Base-by-base conservation (phyloP, 2,329 filamentous ascomycete genomes). In the Coleophoma eucalyptorum region DNA sequence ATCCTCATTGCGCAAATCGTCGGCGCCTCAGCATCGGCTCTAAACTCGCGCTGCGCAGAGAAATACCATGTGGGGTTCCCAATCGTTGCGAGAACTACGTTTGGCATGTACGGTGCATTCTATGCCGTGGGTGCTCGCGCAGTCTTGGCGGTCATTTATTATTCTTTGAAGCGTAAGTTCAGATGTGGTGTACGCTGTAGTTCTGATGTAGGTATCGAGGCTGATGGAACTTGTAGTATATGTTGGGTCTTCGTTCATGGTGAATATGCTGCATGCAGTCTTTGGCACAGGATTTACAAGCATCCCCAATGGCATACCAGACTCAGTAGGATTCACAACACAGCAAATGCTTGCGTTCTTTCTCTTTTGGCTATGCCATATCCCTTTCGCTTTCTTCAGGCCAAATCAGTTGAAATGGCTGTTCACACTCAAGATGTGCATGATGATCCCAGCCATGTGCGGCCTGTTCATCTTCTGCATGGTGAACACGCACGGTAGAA, bases 141-240 rank as follows among this genome's bases (percentile, higher is more conserved):
- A 2, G 62, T 73, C 19, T 60, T 74, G 16, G 71, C 69, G 21
- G 67, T 73, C 56, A 72, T 75, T 59, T 75, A 72, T 83, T 82
- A 84, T 50, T 79, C 80, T 0, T 82, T 86, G 37, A 80, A 85
- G 56, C 81, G 78, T 42, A 79, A 80, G 58, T 83, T 83, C 55
- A 80, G 81, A n/a, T 34, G 26, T n/a, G 18, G 15, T 18, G 3
- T 16, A 19, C 6, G 18, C 7, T 13, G 18, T 7, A 19, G 2
- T 8, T 40, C 6, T 19, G 15, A 11, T 18, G 15, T 20, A 13
- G 15, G 12, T 20, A 11, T 7, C 12, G 13, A 18, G 19, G 16
- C 10, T 42, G 40, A 42, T 11, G 3, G 3, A 13, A 18, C 12
- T 16, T 31, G 5, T 19, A 55, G 58, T 67, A 33, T 62, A 65